A percentile compares a stretch with the other conserved stretches of the same genome.
Evolutionary conservation across 1,284 basidiomycete genomes (phyloP).

Genomic region (Boletus sp.): DNA sequence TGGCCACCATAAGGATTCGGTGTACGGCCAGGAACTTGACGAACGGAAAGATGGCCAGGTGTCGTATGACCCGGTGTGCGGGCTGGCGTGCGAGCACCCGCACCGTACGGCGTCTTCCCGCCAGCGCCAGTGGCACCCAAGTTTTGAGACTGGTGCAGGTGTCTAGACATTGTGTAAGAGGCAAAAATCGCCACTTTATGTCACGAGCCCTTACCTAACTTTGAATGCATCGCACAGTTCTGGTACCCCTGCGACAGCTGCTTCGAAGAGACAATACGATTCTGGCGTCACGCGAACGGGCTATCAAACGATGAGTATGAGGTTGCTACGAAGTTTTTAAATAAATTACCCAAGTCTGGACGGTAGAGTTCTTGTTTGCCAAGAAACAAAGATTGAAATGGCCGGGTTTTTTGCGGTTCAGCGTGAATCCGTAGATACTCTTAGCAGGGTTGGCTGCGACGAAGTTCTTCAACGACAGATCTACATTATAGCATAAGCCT

Average conservation of each 20-base stretch:
- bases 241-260: conserved; percentile 82
- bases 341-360: conserved; percentile 81
- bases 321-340: background rate
- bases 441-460: conserved; percentile 91
- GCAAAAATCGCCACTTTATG: conserved; percentile 5
- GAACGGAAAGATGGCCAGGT: conserved; percentile 70
- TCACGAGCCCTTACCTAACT: conserved; percentile 56
- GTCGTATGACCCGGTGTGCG: conserved; percentile 68
- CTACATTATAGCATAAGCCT: conserved; percentile 38
- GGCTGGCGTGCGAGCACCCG: conserved; percentile 72
- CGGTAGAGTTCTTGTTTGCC: conserved; percentile 85
- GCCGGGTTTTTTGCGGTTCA: conserved; percentile 87
- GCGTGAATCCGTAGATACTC: conserved; percentile 93
- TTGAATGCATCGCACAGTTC: conserved; percentile 96
- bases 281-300: conserved; percentile 87
- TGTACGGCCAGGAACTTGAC: conserved; percentile 58
- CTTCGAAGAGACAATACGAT: conserved; percentile 86
- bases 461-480: conserved; percentile 86
- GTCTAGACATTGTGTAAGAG: conserved; percentile 39
- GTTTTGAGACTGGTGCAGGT: conserved; percentile 78
- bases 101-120: conserved; percentile 77
- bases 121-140: conserved; percentile 52
- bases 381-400: conserved; percentile 94
- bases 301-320: conserved; percentile 38
- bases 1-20: conserved; percentile 69